Evolutionary conservation across 2,329 filamentous ascomycete genomes (phyloP), one percentile per base, ranked within the genome.

Genomic region (Teratosphaeria epicoccoides): DNA sequence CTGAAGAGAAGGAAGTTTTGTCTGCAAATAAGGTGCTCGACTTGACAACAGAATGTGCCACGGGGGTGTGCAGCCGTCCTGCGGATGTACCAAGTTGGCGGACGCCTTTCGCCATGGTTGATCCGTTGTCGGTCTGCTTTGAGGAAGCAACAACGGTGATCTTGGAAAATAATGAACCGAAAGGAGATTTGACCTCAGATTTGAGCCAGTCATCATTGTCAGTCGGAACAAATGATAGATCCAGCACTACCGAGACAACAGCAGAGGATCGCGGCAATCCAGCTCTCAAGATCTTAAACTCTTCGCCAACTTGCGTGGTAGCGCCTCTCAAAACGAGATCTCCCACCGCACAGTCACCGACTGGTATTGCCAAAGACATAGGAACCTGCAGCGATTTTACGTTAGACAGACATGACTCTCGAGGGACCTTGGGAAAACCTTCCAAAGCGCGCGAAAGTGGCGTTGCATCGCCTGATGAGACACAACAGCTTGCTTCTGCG

Each of bases 111-210:
- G 46, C 25, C 11, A 26, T 43, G 11, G 37, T 46, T 20, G 52
- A 54, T 22, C 49, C 49, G 4, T 43, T 54, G 46, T 49, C 49
- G 6, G 23, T 51, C 22, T 28, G 40, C n/a, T 49, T 54, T 14
- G 52, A 54, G n/a, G 43, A 46, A 9, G 52, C 52, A 11, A 52
- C 49, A 2, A 47, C 44, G 10, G 9, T 52, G 23, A 52, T 54
- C 24, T 22, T 49, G 24, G 17, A 33, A 43, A 9, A 20, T 20
- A 11, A 40, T 22, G 17, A 14, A 12, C 23, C 26, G 17, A 14
- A 7, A n/a, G 12, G 24, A n/a, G 12, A 2, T 7, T 14, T 12
- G 7, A 14, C 17, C 4, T 2, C 7, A 20, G 23, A 14, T 2
- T n/a, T 12, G 12, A 47, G 25, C 17, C 11, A 3, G 11, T 2